These are phyloP conservation scores for Chloropicon primus DNA, from an alignment of 139 green algal species.

Conservation along the genomic window DNA sequence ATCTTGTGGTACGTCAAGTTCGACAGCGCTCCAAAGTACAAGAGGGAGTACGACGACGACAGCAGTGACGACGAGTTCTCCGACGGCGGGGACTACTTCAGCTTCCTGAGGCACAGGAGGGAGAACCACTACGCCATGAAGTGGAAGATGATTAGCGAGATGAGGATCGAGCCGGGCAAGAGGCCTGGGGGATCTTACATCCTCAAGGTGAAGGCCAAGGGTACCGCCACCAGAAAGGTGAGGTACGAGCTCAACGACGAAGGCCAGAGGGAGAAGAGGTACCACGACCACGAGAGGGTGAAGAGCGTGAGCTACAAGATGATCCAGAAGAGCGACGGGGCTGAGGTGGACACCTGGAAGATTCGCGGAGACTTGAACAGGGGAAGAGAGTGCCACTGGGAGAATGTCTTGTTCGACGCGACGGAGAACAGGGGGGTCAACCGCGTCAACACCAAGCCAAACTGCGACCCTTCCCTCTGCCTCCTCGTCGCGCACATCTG, in stretches of 20 bases:
- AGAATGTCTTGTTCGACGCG: not conserved
- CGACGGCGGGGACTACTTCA: not conserved
- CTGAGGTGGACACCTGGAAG: not conserved
- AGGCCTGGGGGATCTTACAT: not conserved
- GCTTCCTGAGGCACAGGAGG: not conserved
- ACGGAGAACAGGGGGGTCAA: not conserved
- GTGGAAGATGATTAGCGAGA: not conserved
- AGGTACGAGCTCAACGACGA: not conserved
- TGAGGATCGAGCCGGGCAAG: not conserved
- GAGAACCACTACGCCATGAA: not conserved
- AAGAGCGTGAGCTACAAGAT: not conserved
- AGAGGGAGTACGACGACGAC: not conserved
- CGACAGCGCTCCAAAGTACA: not conserved
- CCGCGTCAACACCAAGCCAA: not conserved
- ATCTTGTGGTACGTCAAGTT: not conserved
- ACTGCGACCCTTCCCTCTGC: not conserved
- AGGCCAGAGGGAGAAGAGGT: not conserved
- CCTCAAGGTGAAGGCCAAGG: not conserved
- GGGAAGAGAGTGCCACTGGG: not conserved
- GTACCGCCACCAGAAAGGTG: not conserved
- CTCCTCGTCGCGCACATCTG: not conserved
- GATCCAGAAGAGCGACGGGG: not conserved
- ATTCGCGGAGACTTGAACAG: not conserved
- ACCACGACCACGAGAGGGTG: not conserved
- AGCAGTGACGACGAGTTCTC: not conserved